Evolutionary conservation across 23 red algal genomes (phyloP), one percentile per base, ranked within the genome.

Genomic region (Gracilaria gracilis): DNA sequence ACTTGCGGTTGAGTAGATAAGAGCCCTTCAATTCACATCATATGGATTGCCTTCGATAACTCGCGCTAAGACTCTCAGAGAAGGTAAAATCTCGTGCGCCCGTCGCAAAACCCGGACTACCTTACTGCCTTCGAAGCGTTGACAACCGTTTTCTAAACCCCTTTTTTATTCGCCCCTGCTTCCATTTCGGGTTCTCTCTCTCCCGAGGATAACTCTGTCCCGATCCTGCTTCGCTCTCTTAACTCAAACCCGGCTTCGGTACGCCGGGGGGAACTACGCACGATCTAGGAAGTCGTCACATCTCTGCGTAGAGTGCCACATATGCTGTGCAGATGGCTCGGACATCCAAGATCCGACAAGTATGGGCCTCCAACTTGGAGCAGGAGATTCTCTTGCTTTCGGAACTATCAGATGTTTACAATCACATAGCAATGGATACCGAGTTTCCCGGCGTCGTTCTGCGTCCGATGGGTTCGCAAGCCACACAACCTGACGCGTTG

Each of bases 371-470:
- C 61, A 98, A 98, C 72, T 54, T 98, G 21, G 97, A 90, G 71
- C 65, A 93, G 28, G 97, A 98, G 79, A 93, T 98, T 37, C 72
- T 57, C 36, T 62, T 34, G 47, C 88, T 98, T 35, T 89, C 93
- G 20, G 38, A 72, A 6, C 71, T 98, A 57, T 66, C 93, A 61
- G 97, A 93, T 31, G 49, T 79, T 29, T 98, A 98, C 85, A 87
- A 58, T 57, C 32, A 95, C 66, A 75, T 98, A 61, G 97, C 97
- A 1, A 93, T 98, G 85, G 97, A 98, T 39, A 95, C 97, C 12
- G 97, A 98, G 85, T 98, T 98, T 61, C 97, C 97, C 36, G 97
- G 97, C 40, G 97, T 98, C 21, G 97, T 98, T 21, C 93, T 89
- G 27, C 91, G 94, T 19, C 93, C 93, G 40, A 81, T 98, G 23